These are phyloP conservation scores for Paracoccidioides lutzii DNA, from an alignment of 2,329 filamentous ascomycete species.

Conservation along the genomic window DNA sequence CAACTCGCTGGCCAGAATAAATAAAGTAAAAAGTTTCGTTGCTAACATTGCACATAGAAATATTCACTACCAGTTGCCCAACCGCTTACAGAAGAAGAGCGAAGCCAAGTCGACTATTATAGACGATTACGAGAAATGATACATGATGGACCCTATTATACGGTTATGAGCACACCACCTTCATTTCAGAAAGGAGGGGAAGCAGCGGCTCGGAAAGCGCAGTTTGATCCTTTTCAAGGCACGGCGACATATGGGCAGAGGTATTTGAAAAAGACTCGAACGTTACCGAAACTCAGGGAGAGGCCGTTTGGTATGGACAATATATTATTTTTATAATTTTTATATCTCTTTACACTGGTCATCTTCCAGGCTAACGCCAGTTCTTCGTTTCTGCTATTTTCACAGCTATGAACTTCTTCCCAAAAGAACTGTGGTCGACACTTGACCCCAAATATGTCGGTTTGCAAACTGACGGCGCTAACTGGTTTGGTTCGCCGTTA, in stretches of 20 bases:
- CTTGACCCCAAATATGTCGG: conserved; percentile 34
- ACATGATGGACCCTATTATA: conserved; percentile 49
- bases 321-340: not conserved
- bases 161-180: conserved; percentile 34
- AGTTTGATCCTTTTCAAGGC: conserved; percentile 49
- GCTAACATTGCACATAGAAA: conserved; percentile 18
- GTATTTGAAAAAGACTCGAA: conserved; percentile 44
- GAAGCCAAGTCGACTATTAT: conserved; percentile 37
- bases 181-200: conserved; percentile 29
- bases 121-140: conserved; percentile 41
- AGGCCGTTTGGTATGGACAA: conserved; percentile 41
- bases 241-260: conserved; percentile 48
- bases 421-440: conserved; percentile 43
- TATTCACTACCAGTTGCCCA: conserved; percentile 25
- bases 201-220: conserved; percentile 24
- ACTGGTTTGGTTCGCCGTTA: conserved; percentile 18
- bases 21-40: not conserved
- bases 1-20: not conserved
- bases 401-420: conserved; percentile 45
- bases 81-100: conserved; percentile 30
- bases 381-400: not conserved
- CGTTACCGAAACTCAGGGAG: conserved; percentile 41
- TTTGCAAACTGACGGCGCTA: conserved; percentile 24
- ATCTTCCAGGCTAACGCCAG: not conserved
- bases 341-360: not conserved